A percentile compares a stretch with the other conserved stretches of the same genome.
phyloP scores from a whole-genome alignment of 129 eudicot genomes.

The Saposhnikovia divaricata region DNA sequence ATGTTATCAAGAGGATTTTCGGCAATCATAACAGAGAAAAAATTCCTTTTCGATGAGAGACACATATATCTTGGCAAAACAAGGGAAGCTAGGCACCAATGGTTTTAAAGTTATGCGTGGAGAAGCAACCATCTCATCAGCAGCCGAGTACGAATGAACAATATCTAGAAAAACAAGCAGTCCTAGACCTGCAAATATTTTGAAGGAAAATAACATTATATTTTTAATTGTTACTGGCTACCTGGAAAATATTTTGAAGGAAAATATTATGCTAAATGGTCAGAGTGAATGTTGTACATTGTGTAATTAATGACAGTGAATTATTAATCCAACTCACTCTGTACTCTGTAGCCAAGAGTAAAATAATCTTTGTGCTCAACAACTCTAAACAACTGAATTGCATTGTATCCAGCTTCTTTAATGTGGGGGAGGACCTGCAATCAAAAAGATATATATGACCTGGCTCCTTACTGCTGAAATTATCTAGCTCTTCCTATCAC shows the following conservation, averaged over 20 bases:
- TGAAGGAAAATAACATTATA: too few species aligned
- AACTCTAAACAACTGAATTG: constrained; percentile 80
- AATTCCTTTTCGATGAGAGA: too few species aligned
- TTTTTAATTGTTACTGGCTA: too few species aligned
- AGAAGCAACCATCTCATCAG: constrained; percentile 99
- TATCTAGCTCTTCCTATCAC: too few species aligned
- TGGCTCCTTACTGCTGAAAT: too few species aligned
- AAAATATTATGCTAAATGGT: too few species aligned
- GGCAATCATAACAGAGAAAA: constrained; percentile 76
- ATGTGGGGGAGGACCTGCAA: constrained; percentile 72
- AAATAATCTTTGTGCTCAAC: constrained; percentile 94
- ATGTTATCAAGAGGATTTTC: constrained; percentile 84
- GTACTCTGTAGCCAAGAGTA: constrained; percentile 92
- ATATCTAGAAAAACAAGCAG: constrained; percentile 86
- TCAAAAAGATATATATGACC: too few species aligned
- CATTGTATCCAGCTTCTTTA: constrained; percentile 89
- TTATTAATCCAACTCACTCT: constrained; percentile 36
- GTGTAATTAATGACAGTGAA: neutral
- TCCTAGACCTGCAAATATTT: constrained; percentile 75
- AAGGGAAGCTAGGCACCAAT: too few species aligned
- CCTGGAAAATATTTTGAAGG: too few species aligned
- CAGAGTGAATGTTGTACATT: neutral
- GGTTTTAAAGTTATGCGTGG: too few species aligned
- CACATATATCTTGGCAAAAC: too few species aligned
- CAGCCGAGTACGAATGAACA: constrained; percentile 92